A percentile compares a stretch with the other conserved stretches of the same genome.
Conservation (phyloP, 2,329 filamentous ascomycete species). For the Pseudocercospora vitis region DNA sequence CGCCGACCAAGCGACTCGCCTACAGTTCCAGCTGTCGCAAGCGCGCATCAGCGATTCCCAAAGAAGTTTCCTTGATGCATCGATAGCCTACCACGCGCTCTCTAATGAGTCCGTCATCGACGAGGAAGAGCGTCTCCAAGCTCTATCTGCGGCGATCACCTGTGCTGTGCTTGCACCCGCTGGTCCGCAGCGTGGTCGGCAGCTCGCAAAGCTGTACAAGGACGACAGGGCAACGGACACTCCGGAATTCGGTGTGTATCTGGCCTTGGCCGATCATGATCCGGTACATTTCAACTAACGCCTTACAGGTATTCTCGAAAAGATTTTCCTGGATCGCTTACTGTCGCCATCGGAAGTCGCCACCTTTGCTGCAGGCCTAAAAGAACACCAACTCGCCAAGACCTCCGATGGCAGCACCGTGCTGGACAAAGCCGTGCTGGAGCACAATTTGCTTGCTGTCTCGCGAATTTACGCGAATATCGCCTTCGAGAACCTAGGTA, state of each 20-base stretch:
- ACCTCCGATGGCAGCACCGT: constrained; percentile 92
- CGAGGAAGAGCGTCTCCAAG: constrained; percentile 81
- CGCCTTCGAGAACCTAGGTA: constrained; percentile 66
- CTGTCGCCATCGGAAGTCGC: constrained; percentile 79
- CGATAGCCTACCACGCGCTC: constrained; percentile 83
- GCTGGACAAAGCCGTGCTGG: constrained; percentile 86
- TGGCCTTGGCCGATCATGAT: too few relatives aligned
- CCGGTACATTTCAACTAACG: not conserved
- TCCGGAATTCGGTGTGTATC: constrained; percentile 64
- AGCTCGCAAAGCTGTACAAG: constrained; percentile 83
- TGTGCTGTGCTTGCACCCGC: constrained; percentile 92
- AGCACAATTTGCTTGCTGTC: constrained; percentile 89
- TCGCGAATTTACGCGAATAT: constrained; percentile 60
- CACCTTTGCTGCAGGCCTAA: constrained; percentile 76
- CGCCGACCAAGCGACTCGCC: constrained; percentile 67
- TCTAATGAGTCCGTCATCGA: constrained; percentile 76
- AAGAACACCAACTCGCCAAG: constrained; percentile 84
- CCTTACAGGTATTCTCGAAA: constrained; percentile 71
- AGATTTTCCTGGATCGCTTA: constrained; percentile 92
- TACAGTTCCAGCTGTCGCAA: constrained; percentile 88
- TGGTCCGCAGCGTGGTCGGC: constrained; percentile 77
- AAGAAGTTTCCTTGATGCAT: constrained; percentile 83
- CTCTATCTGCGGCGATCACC: constrained; percentile 81
- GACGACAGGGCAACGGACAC: constrained; percentile 78
- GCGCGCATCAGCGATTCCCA: constrained; percentile 91